These are phyloP conservation scores for Capsicum rhomboideum DNA, from an alignment of 257 asterid genomes.

Conservation along the genomic window DNA sequence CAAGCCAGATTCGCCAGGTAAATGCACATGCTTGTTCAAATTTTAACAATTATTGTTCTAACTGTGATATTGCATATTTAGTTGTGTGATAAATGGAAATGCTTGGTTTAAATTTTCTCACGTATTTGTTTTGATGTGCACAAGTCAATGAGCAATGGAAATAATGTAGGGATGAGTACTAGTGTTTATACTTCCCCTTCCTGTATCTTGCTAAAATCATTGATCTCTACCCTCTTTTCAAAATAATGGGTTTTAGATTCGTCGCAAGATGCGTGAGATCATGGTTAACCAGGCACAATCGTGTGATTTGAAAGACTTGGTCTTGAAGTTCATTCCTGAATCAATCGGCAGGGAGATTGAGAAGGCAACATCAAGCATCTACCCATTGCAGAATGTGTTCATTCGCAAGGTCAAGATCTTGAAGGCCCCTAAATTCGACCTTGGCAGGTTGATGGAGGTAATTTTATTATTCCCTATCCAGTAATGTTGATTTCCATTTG, in stretches of 20 bases:
- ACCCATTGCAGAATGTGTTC: conserved; percentile 73
- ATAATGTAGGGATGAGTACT: background rate
- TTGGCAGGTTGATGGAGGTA: conserved; percentile 77
- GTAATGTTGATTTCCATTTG: background rate
- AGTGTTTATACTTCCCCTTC: background rate
- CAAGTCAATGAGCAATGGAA: too few relatives aligned
- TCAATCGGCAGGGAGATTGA: conserved; percentile 81
- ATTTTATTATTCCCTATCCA: background rate
- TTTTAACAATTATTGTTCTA: background rate
- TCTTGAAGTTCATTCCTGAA: conserved; percentile 73
- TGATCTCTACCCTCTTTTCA: background rate
- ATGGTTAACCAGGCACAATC: conserved; percentile 73
- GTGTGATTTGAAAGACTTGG: conserved; percentile 71
- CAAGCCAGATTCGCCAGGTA: conserved; percentile 84
- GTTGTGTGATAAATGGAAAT: background rate
- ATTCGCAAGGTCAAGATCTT: conserved; percentile 75
- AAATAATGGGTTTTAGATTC: conserved; percentile 34
- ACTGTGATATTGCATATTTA: background rate
- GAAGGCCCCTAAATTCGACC: conserved; percentile 84
- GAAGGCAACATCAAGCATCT: conserved; percentile 69
- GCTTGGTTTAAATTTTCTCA: background rate
- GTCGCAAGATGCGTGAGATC: conserved; percentile 79
- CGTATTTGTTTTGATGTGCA: background rate
- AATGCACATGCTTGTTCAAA: background rate
- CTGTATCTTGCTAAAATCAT: background rate